Conservation (phyloP, 495 filamentous ascomycete genomes). For the Platismatia glauca region DNA sequence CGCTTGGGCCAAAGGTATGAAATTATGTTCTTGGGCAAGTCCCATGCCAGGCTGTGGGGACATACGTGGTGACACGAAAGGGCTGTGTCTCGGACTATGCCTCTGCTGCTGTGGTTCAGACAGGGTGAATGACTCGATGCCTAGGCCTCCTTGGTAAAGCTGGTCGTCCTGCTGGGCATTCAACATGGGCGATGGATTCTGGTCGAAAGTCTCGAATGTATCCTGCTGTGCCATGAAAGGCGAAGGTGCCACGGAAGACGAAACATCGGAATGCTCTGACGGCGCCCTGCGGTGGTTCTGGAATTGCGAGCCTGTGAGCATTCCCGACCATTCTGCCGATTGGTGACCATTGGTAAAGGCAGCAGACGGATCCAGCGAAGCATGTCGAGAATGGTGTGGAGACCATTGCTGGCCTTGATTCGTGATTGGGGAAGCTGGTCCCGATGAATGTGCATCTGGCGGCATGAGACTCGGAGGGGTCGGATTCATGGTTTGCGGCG, state of each 20-base stretch:
- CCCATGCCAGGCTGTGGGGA: conserved; percentile 59
- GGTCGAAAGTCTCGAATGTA: conserved; percentile 63
- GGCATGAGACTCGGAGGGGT: conserved; percentile 31
- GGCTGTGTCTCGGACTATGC: conserved; percentile 71
- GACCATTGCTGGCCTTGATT: conserved; percentile 42
- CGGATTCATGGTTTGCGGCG: conserved; percentile 56
- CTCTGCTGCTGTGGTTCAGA: conserved; percentile 57
- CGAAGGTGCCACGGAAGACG: conserved; percentile 70
- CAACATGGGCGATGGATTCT: conserved; percentile 72
- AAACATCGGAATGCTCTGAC: conserved; percentile 85
- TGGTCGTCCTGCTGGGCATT: conserved; percentile 58
- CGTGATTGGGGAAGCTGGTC: conserved; percentile 42
- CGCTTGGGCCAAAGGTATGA: conserved; percentile 42
- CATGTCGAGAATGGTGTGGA: conserved; percentile 62
- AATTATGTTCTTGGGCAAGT: conserved; percentile 37
- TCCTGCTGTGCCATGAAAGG: conserved; percentile 74
- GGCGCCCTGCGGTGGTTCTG: conserved; percentile 70
- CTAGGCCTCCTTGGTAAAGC: conserved; percentile 66
- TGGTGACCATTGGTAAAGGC: conserved; percentile 55
- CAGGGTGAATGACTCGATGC: conserved; percentile 72
- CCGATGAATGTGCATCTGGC: conserved; percentile 30
- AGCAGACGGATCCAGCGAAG: conserved; percentile 73
- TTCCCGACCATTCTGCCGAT: conserved; percentile 55
- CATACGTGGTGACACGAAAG: conserved; percentile 75
- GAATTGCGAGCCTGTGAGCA: conserved; percentile 44